phyloP scores from a whole-genome alignment of 768 basidiomycete genomes.

The Solioccasus polychromus region DNA sequence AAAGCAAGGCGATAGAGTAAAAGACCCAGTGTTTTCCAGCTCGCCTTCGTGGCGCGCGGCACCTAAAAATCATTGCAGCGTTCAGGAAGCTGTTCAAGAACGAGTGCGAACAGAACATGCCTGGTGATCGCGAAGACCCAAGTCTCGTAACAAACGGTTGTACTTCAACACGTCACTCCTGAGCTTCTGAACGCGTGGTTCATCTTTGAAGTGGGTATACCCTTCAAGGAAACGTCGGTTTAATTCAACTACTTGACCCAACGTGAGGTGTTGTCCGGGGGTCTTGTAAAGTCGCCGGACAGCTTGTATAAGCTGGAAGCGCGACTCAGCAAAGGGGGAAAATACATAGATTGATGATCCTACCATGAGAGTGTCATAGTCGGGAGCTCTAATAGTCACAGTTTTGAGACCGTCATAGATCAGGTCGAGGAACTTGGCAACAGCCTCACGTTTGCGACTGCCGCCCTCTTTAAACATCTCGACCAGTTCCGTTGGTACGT shows the following conservation, averaged over 20 bases:
- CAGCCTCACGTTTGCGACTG: conserved; percentile 82
- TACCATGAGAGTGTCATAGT: conserved; percentile 98
- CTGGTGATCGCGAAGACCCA: conserved; percentile 94
- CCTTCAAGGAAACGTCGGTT: conserved; percentile 92
- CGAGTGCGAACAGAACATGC: conserved; percentile 34
- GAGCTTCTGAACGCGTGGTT: conserved; percentile 81
- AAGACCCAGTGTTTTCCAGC: conserved; percentile 84
- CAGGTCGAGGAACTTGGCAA: conserved; percentile 82
- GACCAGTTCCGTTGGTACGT: conserved; percentile 86
- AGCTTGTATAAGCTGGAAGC: conserved; percentile 84
- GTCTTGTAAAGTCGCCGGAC: conserved; percentile 91
- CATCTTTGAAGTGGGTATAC: conserved; percentile 89
- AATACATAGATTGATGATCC: conserved; percentile 19
- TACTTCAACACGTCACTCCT: conserved; percentile 82
- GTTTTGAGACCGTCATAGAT: conserved; percentile 94
- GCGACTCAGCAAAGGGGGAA: conserved; percentile 2
- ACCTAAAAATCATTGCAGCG: conserved; percentile 47
- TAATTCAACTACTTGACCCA: conserved; percentile 94
- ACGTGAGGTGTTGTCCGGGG: conserved; percentile 88
- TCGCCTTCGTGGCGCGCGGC: conserved; percentile 78
- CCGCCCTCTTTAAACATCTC: conserved; percentile 93
- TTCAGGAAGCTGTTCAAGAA: conserved; percentile 1
- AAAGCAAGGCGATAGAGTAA: conserved; percentile 80
- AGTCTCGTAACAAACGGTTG: conserved; percentile 81
- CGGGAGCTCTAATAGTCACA: conserved; percentile 92